A percentile compares a stretch with the other conserved stretches of the same genome.
phyloP scores from a whole-genome alignment of 768 basidiomycete genomes.

The Leccinum sublutescens region DNA sequence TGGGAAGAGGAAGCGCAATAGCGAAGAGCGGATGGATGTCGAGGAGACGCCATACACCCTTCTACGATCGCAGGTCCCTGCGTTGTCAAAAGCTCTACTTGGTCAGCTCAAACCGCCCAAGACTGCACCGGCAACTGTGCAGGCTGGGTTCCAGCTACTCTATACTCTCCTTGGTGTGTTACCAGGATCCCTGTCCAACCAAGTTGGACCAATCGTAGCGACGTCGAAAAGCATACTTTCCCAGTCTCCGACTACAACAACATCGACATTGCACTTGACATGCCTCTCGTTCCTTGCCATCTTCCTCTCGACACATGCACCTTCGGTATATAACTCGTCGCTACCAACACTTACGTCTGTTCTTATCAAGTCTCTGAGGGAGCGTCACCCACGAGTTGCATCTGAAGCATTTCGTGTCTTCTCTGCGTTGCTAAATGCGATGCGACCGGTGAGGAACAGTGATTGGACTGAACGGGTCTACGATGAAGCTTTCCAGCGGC shows the following conservation, averaged over 20 bases:
- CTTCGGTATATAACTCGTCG: slow-evolving; percentile 54
- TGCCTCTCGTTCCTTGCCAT: slow-evolving; percentile 82
- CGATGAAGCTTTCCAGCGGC: slow-evolving; percentile 63
- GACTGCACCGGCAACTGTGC: slow-evolving; percentile 71
- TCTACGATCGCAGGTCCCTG: slow-evolving; percentile 72
- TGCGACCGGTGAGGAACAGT: slow-evolving; percentile 62
- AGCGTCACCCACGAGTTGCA: slow-evolving; percentile 86
- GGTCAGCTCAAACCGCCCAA: slow-evolving; percentile 84
- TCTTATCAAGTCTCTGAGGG: slow-evolving; percentile 69
- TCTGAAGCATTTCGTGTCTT: slow-evolving; percentile 88
- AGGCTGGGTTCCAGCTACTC: slow-evolving; percentile 83
- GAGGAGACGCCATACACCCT: slow-evolving; percentile 72
- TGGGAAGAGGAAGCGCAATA: slow-evolving; percentile 76
- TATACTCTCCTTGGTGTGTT: slow-evolving; percentile 74
- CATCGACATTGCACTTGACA: slow-evolving; percentile 79
- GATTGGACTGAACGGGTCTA: slow-evolving; percentile 78
- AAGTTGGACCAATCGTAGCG: slow-evolving; percentile 60
- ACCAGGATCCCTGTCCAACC: slow-evolving; percentile 75
- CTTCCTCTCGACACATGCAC: slow-evolving; percentile 70
- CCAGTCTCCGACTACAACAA: slow-evolving; percentile 68
- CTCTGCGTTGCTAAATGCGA: slow-evolving; percentile 73
- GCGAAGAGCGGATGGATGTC: slow-evolving; percentile 70
- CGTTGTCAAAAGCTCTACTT: slow-evolving; percentile 76
- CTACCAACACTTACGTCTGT: slow-evolving; percentile 71
- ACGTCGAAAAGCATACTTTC: slow-evolving; percentile 65